Evolutionary conservation across 2,329 filamentous ascomycete species (phyloP).

Genomic region (Ceratocystis papillata): DNA sequence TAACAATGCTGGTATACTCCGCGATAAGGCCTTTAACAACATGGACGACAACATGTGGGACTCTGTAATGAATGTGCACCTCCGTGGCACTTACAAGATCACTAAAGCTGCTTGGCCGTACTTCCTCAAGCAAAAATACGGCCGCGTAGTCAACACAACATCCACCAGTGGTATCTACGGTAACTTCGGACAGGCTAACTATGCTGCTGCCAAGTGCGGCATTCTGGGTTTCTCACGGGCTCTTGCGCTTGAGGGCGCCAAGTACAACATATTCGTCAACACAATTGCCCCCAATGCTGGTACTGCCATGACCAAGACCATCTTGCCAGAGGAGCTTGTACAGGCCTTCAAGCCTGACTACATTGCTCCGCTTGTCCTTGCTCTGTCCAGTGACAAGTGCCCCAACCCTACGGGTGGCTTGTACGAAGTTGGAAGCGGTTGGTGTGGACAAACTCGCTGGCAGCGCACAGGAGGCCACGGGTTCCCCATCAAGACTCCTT

Average conservation of each 20-base stretch:
- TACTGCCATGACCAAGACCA: constrained; percentile 84
- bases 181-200: constrained; percentile 98
- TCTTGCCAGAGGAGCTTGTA: constrained; percentile 94
- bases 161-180: constrained; percentile 97
- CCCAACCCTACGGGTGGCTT: constrained; percentile 76
- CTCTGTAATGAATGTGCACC: constrained; percentile 81
- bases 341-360: constrained; percentile 99
- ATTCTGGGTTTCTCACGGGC: constrained; percentile 93
- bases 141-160: constrained; percentile 91
- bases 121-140: constrained; percentile 97
- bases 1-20: constrained; percentile 96
- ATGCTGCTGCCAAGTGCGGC: constrained; percentile 79
- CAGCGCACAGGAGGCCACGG: constrained; percentile 80
- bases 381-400: constrained; percentile 74
- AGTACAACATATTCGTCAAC: constrained; percentile 98
- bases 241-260: constrained; percentile 81
- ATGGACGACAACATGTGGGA: constrained; percentile 96
- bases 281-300: constrained; percentile 96
- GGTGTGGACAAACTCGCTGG: constrained; percentile 87
- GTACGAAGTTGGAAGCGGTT: constrained; percentile 91
- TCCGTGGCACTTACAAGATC: constrained; percentile 89
- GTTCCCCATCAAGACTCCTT: constrained; percentile 75
- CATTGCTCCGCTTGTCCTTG: constrained; percentile 82
- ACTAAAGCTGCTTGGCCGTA: constrained; percentile 97
- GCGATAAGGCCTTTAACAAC: constrained; percentile 95